These are phyloP conservation scores for Fragilariopsis cylindrus DNA, from an alignment of 108 stramenopile species.

Conservation along the genomic window DNA sequence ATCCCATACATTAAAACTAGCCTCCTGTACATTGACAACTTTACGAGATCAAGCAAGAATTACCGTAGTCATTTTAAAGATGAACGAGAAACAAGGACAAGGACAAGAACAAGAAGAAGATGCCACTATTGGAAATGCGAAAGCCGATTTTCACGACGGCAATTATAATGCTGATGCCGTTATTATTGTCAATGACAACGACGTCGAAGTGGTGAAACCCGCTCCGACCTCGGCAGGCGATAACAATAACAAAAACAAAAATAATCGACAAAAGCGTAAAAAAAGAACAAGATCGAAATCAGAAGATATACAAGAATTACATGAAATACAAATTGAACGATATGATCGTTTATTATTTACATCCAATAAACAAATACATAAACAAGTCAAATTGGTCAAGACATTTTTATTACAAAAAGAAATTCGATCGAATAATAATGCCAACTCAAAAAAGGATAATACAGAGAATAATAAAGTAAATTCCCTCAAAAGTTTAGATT, in stretches of 20 bases:
- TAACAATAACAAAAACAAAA: not conserved
- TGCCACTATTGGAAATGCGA: too few species aligned
- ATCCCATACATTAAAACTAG: too few species aligned
- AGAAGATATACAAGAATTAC: conserved; percentile 8
- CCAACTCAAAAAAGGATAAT: too few species aligned
- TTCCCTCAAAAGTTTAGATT: conserved; percentile 42
- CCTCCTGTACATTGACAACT: too few species aligned
- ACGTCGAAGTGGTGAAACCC: not conserved
- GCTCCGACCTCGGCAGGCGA: not conserved
- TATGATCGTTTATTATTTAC: conserved; percentile 51
- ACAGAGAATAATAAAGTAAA: conserved; percentile 12
- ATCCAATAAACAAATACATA: conserved; percentile 53
- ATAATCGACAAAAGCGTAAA: not conserved
- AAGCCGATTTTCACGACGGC: too few species aligned
- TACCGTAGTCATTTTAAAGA: too few species aligned
- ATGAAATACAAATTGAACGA: conserved; percentile 39
- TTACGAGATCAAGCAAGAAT: too few species aligned
- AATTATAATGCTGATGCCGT: too few species aligned
- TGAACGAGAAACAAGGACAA: too few species aligned
- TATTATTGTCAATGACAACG: too few species aligned
- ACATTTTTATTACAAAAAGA: conserved; percentile 69
- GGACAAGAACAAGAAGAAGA: too few species aligned
- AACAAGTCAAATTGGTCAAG: conserved; percentile 62
- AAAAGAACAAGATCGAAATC: not conserved
- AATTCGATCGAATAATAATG: conserved; percentile 43